These are phyloP conservation scores for Papiliotrema terrestris DNA, from an alignment of 1,284 basidiomycete species.

Conservation along the genomic window DNA sequence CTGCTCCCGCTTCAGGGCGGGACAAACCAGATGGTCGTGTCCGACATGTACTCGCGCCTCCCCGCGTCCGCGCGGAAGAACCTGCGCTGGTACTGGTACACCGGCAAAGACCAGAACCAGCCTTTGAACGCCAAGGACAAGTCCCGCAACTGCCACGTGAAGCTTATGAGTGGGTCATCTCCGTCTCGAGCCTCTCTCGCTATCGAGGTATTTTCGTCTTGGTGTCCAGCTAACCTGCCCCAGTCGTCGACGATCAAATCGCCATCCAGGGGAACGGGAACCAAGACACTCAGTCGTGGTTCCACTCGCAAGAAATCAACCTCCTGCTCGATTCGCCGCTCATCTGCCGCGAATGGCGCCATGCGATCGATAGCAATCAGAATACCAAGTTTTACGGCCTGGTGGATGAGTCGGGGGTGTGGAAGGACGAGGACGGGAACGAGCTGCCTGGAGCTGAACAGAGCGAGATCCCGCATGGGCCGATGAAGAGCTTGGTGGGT, in stretches of 20 bases:
- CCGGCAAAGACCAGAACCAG: constrained; percentile 56
- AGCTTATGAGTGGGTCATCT: constrained; percentile 56
- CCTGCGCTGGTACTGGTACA: constrained; percentile 63
- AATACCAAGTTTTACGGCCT: constrained; percentile 61
- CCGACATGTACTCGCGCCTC: constrained; percentile 58
- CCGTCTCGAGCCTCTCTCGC: constrained; percentile 1
- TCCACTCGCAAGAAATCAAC: constrained; percentile 71
- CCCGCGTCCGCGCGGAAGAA: constrained; percentile 51
- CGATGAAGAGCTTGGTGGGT: constrained; percentile 24
- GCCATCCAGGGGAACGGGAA: constrained; percentile 55
- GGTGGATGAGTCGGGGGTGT: constrained; percentile 29
- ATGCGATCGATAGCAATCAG: constrained; percentile 61
- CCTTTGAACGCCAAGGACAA: constrained; percentile 62
- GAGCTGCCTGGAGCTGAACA: constrained; percentile 11
- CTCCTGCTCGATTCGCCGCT: constrained; percentile 63
- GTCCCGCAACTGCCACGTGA: constrained; percentile 69
- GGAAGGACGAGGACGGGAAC: constrained; percentile 25
- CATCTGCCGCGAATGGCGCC: constrained; percentile 61
- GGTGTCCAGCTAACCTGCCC: too few relatives aligned
- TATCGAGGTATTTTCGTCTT: too few relatives aligned
- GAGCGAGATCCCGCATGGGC: constrained; percentile 14
- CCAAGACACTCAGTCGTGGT: constrained; percentile 65
- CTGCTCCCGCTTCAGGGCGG: constrained; percentile 67
- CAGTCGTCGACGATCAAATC: constrained; percentile 59
- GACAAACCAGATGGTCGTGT: constrained; percentile 67